Conservation (phyloP, 805 yeast species). For the Ogataea thermomethanolica region DNA sequence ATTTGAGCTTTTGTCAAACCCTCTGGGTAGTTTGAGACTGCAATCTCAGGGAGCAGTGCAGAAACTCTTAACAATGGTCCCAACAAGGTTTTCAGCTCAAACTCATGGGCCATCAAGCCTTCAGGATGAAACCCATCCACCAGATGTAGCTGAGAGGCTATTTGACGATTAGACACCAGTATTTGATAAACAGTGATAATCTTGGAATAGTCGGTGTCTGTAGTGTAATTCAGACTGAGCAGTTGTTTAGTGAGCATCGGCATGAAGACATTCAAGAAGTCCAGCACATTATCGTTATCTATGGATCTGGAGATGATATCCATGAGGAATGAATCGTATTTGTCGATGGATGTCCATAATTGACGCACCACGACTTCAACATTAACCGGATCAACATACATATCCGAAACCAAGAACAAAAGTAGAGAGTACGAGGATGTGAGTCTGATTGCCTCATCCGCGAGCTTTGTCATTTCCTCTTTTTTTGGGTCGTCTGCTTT, state of each 20-base stretch:
- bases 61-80: constrained; percentile 79
- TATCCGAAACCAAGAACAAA: constrained; percentile 65
- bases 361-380: constrained; percentile 29
- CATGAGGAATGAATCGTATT: constrained; percentile 44
- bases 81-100: constrained; percentile 60
- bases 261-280: constrained; percentile 52
- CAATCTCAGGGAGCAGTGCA: constrained; percentile 58
- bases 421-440: constrained; percentile 64
- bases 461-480: constrained; percentile 36
- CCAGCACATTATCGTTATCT: constrained; percentile 64
- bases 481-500: constrained; percentile 39
- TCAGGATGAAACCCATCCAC: constrained; percentile 51
- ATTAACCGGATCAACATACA: constrained; percentile 42
- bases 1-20: constrained; percentile 41
- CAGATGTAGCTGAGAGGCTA: constrained; percentile 58
- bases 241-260: constrained; percentile 41
- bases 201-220: constrained; percentile 46
- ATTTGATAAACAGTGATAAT: constrained; percentile 55
- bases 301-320: constrained; percentile 56
- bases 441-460: constrained; percentile 47
- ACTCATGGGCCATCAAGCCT: constrained; percentile 45
- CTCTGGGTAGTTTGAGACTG: constrained; percentile 42
- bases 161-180: constrained; percentile 55
- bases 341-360: constrained; percentile 25
- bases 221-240: constrained; percentile 42